Evolutionary conservation across 2,329 filamentous ascomycete genomes (phyloP).

Genomic region (Beauveria sp.): DNA sequence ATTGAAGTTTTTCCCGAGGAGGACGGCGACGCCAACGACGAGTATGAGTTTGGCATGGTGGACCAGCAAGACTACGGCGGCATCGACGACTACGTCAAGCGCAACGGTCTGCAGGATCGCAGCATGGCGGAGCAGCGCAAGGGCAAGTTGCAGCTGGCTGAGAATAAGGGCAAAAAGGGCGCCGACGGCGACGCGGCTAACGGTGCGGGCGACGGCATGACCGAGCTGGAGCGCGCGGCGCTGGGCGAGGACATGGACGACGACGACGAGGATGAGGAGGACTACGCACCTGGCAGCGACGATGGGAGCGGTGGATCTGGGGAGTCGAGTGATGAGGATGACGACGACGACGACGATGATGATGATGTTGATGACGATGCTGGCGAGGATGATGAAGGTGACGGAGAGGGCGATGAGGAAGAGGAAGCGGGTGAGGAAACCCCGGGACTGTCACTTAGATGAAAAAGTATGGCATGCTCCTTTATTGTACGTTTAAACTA

Average conservation of each 20-base stretch:
- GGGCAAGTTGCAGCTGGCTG: constrained; percentile 54
- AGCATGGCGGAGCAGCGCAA: constrained; percentile 63
- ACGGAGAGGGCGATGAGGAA: constrained; percentile 22
- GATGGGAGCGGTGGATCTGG: constrained; percentile 52
- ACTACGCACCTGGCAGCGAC: constrained; percentile 57
- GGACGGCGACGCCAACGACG: constrained; percentile 43
- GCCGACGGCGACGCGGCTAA: constrained; percentile 28
- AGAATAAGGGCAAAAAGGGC: constrained; percentile 47
- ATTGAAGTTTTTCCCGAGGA: constrained; percentile 48
- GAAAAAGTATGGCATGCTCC: neutral
- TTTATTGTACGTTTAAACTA: neutral
- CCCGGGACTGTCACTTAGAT: constrained; percentile 2
- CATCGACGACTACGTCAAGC: constrained; percentile 57
- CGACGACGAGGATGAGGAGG: constrained; percentile 53
- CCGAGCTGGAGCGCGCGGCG: constrained; percentile 43
- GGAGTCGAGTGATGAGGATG: constrained; percentile 40
- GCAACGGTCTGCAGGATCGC: constrained; percentile 54
- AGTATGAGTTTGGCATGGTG: constrained; percentile 61
- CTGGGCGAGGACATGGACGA: constrained; percentile 50
- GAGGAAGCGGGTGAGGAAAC: constrained; percentile 18
- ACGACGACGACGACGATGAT: constrained; percentile 43
- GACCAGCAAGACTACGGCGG: constrained; percentile 60
- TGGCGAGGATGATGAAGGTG: constrained; percentile 29
- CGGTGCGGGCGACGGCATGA: constrained; percentile 31
- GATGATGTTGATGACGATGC: constrained; percentile 33